A percentile compares a stretch with the other conserved stretches of the same genome.
phyloP scores from a whole-genome alignment of 768 basidiomycete genomes.

The Leccinum subtestaceum region DNA sequence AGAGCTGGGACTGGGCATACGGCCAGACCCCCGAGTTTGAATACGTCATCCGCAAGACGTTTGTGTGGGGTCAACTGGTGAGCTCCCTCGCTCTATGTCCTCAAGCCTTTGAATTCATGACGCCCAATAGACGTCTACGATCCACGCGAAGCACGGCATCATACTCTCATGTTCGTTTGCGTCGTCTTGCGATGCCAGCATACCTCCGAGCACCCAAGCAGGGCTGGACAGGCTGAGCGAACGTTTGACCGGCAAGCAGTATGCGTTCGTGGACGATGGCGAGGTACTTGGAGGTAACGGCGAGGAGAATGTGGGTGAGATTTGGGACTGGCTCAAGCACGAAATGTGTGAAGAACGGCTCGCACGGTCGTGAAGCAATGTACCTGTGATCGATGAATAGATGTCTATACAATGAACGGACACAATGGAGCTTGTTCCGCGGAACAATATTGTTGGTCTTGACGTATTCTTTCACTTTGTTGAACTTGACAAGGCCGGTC shows the following conservation, averaged over 20 bases:
- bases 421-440: slow-evolving; percentile 60
- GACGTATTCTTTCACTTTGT: slow-evolving; percentile 86
- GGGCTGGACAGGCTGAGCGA: slow-evolving; percentile 15
- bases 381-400: slow-evolving; percentile 18
- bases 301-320: slow-evolving; percentile 10
- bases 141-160: slow-evolving; percentile 65
- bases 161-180: slow-evolving; percentile 26
- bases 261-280: slow-evolving; percentile 37
- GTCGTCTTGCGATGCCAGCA: neutral
- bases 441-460: slow-evolving; percentile 73
- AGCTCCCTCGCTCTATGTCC: slow-evolving; percentile 12
- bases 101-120: neutral
- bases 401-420: too few relatives aligned
- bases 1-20: slow-evolving; percentile 93
- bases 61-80: slow-evolving; percentile 54
- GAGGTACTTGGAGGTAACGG: neutral
- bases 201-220: neutral
- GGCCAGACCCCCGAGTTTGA: slow-evolving; percentile 95
- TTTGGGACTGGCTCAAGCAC: slow-evolving; percentile 27
- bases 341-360: slow-evolving; percentile 15
- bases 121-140: slow-evolving; percentile 38
- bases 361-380: too few relatives aligned
- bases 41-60: slow-evolving; percentile 46
- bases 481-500: slow-evolving; percentile 90
- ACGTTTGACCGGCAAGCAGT: slow-evolving; percentile 35